Evolutionary conservation across 1,284 basidiomycete species (phyloP).

Genomic region (Sphaerobolus stellatus): DNA sequence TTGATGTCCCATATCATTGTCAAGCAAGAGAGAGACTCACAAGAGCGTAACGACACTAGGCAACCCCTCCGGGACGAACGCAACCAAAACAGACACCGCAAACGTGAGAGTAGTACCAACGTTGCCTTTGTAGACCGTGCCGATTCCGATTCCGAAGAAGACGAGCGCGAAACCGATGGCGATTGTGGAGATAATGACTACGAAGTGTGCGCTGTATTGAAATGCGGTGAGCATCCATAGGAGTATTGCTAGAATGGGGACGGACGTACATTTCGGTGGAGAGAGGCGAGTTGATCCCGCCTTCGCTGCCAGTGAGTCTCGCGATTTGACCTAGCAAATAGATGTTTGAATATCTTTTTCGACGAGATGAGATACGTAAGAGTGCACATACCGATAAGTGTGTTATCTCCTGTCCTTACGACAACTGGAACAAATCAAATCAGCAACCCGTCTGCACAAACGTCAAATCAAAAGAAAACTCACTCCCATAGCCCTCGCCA

Average conservation of each 20-base stretch:
- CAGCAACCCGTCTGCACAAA: background rate
- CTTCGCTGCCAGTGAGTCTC: slow-evolving; percentile 59
- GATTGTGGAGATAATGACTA: slow-evolving; percentile 57
- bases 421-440: slow-evolving; percentile 44
- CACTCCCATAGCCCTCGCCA: slow-evolving; percentile 66
- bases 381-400: slow-evolving; percentile 51
- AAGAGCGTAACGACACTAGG: slow-evolving; percentile 70
- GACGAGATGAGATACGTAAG: background rate
- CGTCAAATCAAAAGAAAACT: slow-evolving; percentile 22
- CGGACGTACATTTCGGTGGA: slow-evolving; percentile 59
- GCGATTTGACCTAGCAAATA: slow-evolving; percentile 55
- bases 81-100: slow-evolving; percentile 69
- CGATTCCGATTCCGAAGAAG: slow-evolving; percentile 65
- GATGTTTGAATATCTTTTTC: background rate
- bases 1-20: too few species aligned
- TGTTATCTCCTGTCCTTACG: slow-evolving; percentile 65
- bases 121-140: slow-evolving; percentile 63
- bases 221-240: slow-evolving; percentile 6
- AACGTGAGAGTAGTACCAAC: slow-evolving; percentile 62
- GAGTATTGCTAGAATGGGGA: background rate
- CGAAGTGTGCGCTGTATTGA: slow-evolving; percentile 50
- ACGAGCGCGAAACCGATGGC: slow-evolving; percentile 62
- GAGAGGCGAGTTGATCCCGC: slow-evolving; percentile 64
- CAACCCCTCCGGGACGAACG: slow-evolving; percentile 68
- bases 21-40: slow-evolving; percentile 18